Base-by-base conservation (phyloP, 2,329 filamentous ascomycete genomes). In the Trichoderma hamatum region DNA sequence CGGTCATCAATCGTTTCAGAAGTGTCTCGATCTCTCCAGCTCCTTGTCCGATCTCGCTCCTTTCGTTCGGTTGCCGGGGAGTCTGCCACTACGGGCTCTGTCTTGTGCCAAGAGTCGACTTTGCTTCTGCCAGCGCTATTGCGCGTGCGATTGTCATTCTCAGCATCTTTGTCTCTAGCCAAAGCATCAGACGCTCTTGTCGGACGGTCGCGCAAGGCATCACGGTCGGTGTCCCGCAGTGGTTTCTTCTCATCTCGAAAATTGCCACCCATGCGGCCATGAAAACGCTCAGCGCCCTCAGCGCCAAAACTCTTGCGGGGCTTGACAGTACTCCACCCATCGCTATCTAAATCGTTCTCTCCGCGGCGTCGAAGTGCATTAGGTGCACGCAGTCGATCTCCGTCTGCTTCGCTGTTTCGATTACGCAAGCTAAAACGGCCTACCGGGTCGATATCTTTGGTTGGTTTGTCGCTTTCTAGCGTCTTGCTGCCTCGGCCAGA, bases 321-420 rank as follows among this genome's bases (percentile, higher is more conserved):
- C 75, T 92, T 92, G 46, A 91, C 89, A 30, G 85, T 89, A 73
- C 87, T 92, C 92, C 91, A 93, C 62, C 90, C 90, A 67, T 94
- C 91, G 67, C 92, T 90, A 67, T 92, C 90, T 70, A 84, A 83
- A 49, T 89, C 88, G 56, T 79, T 82, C 28, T 82, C 82, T 39
- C 86, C 86, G 59, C 86, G 87, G 67, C 86, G 84, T 49, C 87
- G 84, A 69, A 86, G 80, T 55, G 80, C 82, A 71, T 78, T 82
- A 51, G 76, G 76, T 46, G 88, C 85, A 63, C 84, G 84, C 63
- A 82, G 78, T 70, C 86, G 82, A 30, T 87, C 85, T 64, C 78
- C 79, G 30, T 89, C 87, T 24, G 79, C 75, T 26, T 88, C 85
- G 54, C 81, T 82, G 69, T 81, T 82, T 55, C 86, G 84, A 71